Conservation (phyloP, 1,284 basidiomycete species). For the Schizophyllum commune region DNA sequence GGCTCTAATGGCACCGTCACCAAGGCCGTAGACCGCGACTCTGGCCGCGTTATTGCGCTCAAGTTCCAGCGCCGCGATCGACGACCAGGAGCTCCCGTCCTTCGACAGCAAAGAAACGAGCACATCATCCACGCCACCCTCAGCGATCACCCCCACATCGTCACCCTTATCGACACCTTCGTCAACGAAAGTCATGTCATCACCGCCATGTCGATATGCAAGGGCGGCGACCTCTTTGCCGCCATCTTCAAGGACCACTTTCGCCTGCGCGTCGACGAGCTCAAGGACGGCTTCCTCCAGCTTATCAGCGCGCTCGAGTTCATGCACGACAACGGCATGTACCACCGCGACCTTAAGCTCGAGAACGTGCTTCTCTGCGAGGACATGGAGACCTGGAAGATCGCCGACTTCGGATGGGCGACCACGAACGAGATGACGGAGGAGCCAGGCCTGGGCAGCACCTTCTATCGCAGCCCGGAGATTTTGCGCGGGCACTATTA, state of each 20-base stretch:
- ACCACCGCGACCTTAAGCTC: constrained; percentile 6
- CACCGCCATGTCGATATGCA: constrained; percentile 50
- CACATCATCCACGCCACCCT: constrained; percentile 55
- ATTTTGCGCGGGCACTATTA: neutral
- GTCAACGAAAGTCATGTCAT: constrained; percentile 44
- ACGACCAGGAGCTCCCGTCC: neutral
- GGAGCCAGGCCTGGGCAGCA: neutral
- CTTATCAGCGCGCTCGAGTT: constrained; percentile 3
- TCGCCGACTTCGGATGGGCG: constrained; percentile 6
- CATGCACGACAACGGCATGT: constrained; percentile 1
- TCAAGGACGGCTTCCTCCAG: constrained; percentile 46
- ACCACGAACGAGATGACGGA: neutral
- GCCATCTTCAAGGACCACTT: constrained; percentile 36
- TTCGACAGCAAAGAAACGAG: neutral
- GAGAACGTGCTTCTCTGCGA: constrained; percentile 5
- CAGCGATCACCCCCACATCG: constrained; percentile 67
- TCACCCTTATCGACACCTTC: constrained; percentile 68
- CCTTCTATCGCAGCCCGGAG: neutral
- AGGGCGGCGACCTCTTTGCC: constrained; percentile 45
- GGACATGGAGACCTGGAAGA: neutral
- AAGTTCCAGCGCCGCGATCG: neutral
- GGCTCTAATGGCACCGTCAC: neutral
- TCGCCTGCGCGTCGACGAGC: constrained; percentile 41
- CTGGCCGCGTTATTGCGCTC: neutral
- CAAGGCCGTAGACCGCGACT: neutral